Evolutionary conservation across 2,329 filamentous ascomycete genomes (phyloP), one percentile per base, ranked within the genome.

Genomic region (Dichotomopilus funicola): DNA sequence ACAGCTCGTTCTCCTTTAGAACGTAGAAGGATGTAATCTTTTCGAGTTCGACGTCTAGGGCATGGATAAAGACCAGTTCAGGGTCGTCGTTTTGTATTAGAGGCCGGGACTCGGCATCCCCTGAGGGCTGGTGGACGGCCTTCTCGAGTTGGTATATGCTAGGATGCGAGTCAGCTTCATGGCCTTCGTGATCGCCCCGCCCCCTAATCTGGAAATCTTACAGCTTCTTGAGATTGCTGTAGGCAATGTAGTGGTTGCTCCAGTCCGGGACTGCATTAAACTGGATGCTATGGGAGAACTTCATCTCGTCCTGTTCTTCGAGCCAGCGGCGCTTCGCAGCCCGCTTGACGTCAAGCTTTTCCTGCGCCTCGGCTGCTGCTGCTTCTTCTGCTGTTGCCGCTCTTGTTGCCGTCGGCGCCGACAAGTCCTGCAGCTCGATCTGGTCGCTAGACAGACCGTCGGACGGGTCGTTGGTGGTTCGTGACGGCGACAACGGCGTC

Each of bases 231-330:
- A 99, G 81, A 68, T 96, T 97, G 75, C 91, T 96, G 74, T 99
- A 99, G 58, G 91, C 89, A 68, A 99, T 95, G 73, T 99, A 99
- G 73, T 97, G 85, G 66, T 86, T 91, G 77, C 90, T 96, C 94
- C 94, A 99, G 74, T 99, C 94, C n/a, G 94, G 94, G 65, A 99
- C 94, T 61, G 94, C 91, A 77, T 99, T 99, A 76, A 99, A 99
- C 78, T 99, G 94, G 65, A 99, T 87, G 74, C 92, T 97, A 72
- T 99, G 94, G 13, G 92, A 97, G 79, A 99, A 99, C 86, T 97
- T 97, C 94, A 99, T 99, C 69, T 90, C 89, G 83, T 88, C 85
- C 63, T 78, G 81, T 64, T 85, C 78, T 65, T 88, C 82, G 66
- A 91, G 84, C 78, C 82, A 81, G 67, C 77, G 76, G 70, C 83